Base-by-base conservation (phyloP, 805 yeast species). In the Lipomyces orientalis region DNA sequence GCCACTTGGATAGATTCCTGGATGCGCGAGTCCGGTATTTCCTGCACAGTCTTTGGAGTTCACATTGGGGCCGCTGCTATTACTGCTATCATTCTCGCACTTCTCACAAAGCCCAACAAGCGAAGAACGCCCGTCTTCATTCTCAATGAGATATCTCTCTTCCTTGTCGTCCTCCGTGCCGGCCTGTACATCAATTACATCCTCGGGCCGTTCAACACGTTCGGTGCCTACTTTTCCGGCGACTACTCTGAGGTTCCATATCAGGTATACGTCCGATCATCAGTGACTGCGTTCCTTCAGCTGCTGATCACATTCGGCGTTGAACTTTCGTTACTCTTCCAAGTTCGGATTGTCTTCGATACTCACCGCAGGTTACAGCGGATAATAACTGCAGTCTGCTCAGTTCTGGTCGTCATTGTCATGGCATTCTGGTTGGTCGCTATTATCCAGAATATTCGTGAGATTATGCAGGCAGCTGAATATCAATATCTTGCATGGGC, bases 311-410 rank as follows among this genome's bases (percentile, higher is more conserved):
- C 91, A 22, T 79, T 83, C 0, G 80, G 86, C 9, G 85, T 93
- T 63, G 90, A 91, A 76, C 69, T 80, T 0, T 88, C 95, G 0
- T 78, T 94, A 74, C 82, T 88, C 1, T 87, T 87, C 75, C 98
- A 94, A 79, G 85, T 90, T 8, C 83, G 81, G 69, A 85, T 89
- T 39, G 87, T 95, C 60, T 91, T 91, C 79, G 67, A 74, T 16
- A 76, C 76, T n/a, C 58, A 67, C 39, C 58, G 64, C 14, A 31
- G 35, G 25, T 34, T 71, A 49, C 82, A 85, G 64, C 81, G 85
- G n/a, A 86, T 88, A 22, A 82, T 82, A n/a, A 79, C 83, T 37
- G 81, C 79, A 54, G 77, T 73, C 34, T 67, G 85, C 46, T 85
- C 88, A 0, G 69, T 79, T 0, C 79, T 88, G 31, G 90, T 88